Evolutionary conservation across 2,329 filamentous ascomycete species (phyloP).

Genomic region (Pseudocercospora musae): DNA sequence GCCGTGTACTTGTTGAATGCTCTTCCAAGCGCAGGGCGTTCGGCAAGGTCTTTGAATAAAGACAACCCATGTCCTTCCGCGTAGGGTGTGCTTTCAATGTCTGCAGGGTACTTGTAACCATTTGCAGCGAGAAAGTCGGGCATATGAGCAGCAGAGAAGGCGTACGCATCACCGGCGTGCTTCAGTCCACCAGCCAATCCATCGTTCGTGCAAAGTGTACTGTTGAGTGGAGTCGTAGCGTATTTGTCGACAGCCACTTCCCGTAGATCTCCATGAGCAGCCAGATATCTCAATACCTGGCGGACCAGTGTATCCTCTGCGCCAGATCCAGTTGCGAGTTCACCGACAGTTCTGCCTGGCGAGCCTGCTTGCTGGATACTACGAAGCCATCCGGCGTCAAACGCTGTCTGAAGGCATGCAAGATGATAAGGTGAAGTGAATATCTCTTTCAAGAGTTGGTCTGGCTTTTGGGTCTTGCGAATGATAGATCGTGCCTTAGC

Average conservation of each 20-base stretch:
- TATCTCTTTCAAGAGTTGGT: not conserved
- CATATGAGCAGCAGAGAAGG: not conserved
- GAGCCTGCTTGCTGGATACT: not conserved
- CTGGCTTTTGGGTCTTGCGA: not conserved
- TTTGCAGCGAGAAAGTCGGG: not conserved
- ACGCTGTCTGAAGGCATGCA: not conserved
- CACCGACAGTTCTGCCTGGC: not conserved
- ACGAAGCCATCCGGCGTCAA: not conserved
- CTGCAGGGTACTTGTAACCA: not conserved
- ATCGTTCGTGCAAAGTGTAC: not conserved
- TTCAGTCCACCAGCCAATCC: not conserved
- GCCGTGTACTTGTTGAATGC: constrained; percentile 1
- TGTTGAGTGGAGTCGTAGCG: not conserved
- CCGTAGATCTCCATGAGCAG: not conserved
- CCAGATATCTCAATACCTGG: not conserved
- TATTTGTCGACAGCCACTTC: not conserved
- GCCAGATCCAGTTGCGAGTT: not conserved
- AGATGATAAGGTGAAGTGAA: not conserved
- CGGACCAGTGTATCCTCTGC: not conserved
- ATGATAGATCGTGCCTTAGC: not conserved
- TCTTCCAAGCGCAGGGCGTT: not conserved
- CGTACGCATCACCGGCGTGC: not conserved
- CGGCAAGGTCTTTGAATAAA: not conserved
- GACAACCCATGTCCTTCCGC: not conserved
- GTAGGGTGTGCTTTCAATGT: not conserved